Evolutionary conservation across 2,329 filamentous ascomycete species (phyloP).

Genomic region (Scytalidium lignicola): DNA sequence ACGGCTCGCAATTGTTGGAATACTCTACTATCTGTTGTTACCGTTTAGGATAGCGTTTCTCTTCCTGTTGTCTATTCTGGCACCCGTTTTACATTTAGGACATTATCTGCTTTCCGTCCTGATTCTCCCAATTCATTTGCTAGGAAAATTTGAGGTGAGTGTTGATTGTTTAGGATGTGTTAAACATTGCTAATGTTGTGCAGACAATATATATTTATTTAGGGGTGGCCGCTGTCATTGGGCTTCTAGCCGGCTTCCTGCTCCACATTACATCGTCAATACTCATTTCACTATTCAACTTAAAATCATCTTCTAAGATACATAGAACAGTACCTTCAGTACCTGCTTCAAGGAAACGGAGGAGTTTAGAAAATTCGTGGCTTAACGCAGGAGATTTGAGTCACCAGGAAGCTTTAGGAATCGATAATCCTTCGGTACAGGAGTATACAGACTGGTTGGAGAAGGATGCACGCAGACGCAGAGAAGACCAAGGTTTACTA

Average conservation of each 20-base stretch:
- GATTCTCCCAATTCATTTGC: constrained; percentile 19
- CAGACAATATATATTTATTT: constrained; percentile 46
- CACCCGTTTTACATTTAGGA: constrained; percentile 22
- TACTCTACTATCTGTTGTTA: constrained; percentile 18
- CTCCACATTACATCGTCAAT: constrained; percentile 52
- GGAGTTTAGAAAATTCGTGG: constrained; percentile 20
- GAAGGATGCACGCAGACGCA: constrained; percentile 16
- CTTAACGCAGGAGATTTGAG: constrained; percentile 10
- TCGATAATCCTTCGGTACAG: constrained; percentile 9
- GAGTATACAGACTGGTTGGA: constrained; percentile 24
- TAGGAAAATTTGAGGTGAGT: constrained; percentile 26
- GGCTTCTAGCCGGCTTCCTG: constrained; percentile 55
- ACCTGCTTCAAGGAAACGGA: constrained; percentile 18
- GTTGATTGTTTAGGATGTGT: background rate
- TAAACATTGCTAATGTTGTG: background rate
- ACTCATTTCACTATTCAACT: constrained; percentile 46
- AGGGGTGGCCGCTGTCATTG: constrained; percentile 61
- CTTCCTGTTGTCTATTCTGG: constrained; percentile 14
- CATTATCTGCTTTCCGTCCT: constrained; percentile 14
- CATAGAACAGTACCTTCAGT: constrained; percentile 19
- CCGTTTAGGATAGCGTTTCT: constrained; percentile 16
- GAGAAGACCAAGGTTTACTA: constrained; percentile 41
- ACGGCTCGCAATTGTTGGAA: constrained; percentile 14
- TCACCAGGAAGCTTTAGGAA: constrained; percentile 8
- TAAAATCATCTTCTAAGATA: constrained; percentile 25